These are phyloP conservation scores for Stagonosporopsis tanaceti DNA, from an alignment of 2,329 filamentous ascomycete genomes.

Conservation along the genomic window DNA sequence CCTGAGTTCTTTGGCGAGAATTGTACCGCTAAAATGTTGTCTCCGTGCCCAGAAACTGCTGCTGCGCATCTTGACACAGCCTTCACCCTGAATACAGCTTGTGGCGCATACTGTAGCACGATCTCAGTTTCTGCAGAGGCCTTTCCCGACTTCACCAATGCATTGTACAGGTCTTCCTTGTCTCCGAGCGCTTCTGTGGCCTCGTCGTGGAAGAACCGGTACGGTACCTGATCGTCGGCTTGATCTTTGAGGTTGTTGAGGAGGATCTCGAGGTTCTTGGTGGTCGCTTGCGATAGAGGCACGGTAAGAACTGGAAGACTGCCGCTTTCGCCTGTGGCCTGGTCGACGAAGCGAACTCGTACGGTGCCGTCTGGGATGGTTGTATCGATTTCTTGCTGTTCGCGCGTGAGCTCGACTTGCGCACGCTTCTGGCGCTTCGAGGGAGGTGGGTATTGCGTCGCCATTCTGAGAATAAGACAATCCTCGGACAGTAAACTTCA, in stretches of 20 bases:
- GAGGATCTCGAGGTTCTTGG: conserved; percentile 87
- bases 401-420: conserved; percentile 71
- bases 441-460: conserved; percentile 81
- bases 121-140: conserved; percentile 67
- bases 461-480: conserved; percentile 62
- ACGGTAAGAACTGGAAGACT: conserved; percentile 74
- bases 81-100: conserved; percentile 93
- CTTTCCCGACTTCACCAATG: conserved; percentile 52
- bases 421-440: conserved; percentile 87
- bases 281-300: conserved; percentile 81
- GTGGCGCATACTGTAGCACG: conserved; percentile 73
- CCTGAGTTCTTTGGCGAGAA: conserved; percentile 83
- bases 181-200: conserved; percentile 55
- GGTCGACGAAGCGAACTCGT: conserved; percentile 87
- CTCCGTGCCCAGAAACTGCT: conserved; percentile 87
- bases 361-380: conserved; percentile 75
- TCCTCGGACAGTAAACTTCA: neutral
- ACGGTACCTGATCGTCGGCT: conserved; percentile 70
- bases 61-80: conserved; percentile 90
- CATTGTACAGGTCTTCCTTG: conserved; percentile 55
- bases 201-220: conserved; percentile 67
- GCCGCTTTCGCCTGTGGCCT: conserved; percentile 72
- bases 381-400: conserved; percentile 77
- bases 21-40: conserved; percentile 84
- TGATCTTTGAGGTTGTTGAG: conserved; percentile 81